Evolutionary conservation across 2,329 filamentous ascomycete species (phyloP).

Genomic region (Hymenoscyphus salicellus): DNA sequence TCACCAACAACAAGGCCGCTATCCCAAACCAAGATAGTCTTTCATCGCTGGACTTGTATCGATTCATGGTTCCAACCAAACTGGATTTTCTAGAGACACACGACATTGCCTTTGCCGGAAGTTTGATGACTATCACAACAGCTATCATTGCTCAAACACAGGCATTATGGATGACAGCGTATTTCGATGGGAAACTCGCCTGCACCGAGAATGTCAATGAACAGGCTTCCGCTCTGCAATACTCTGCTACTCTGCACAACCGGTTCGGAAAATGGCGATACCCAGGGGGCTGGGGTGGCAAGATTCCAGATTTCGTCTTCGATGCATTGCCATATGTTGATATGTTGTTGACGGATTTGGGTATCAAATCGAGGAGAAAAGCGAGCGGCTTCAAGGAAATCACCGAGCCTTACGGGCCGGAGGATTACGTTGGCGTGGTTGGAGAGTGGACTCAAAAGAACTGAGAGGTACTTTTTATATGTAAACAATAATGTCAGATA

Average conservation of each 20-base stretch:
- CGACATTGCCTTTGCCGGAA: constrained; percentile 47
- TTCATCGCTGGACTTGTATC: constrained; percentile 38
- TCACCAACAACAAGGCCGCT: constrained; percentile 33
- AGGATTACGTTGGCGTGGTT: constrained; percentile 45
- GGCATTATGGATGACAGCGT: constrained; percentile 64
- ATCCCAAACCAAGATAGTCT: constrained; percentile 5
- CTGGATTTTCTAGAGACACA: constrained; percentile 38
- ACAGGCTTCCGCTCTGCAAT: constrained; percentile 39
- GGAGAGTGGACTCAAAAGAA: constrained; percentile 39
- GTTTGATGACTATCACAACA: constrained; percentile 44
- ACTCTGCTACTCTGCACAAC: constrained; percentile 60
- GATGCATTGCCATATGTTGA: constrained; percentile 74
- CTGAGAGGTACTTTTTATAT: not conserved
- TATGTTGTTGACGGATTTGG: constrained; percentile 63
- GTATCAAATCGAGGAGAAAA: constrained; percentile 56
- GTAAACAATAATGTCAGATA: not conserved
- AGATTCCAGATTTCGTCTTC: constrained; percentile 69
- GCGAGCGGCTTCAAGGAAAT: constrained; percentile 42
- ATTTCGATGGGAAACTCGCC: constrained; percentile 49
- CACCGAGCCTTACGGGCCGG: constrained; percentile 44
- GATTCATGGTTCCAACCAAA: constrained; percentile 46
- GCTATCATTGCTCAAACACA: constrained; percentile 45
- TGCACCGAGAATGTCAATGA: not conserved
- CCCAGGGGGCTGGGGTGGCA: constrained; percentile 60
- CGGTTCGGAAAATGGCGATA: constrained; percentile 71